Evolutionary conservation across 805 yeast genomes (phyloP).

Genomic region (Barnettozyma wickerhamii): DNA sequence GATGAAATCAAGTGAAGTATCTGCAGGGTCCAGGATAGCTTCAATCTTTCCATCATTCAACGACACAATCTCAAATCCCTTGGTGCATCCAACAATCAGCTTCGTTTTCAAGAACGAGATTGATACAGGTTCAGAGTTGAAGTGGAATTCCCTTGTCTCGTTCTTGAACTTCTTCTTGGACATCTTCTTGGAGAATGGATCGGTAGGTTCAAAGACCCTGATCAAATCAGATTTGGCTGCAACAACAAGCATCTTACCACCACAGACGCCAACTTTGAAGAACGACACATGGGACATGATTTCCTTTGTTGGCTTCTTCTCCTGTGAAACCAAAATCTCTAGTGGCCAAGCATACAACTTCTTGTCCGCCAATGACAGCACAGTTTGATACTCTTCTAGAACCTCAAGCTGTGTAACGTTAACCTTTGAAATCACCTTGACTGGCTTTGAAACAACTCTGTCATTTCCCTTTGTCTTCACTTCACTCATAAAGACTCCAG

Average conservation of each 20-base stretch:
- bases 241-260: conserved; percentile 82
- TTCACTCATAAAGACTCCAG: conserved; percentile 83
- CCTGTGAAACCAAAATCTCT: conserved; percentile 53
- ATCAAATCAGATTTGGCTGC: conserved; percentile 84
- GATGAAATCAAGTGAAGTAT: conserved; percentile 93
- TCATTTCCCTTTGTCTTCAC: conserved; percentile 44
- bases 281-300: conserved; percentile 83
- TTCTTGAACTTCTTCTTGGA: conserved; percentile 69
- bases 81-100: conserved; percentile 92
- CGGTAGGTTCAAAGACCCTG: conserved; percentile 84
- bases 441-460: conserved; percentile 63
- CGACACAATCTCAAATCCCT: conserved; percentile 93
- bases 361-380: conserved; percentile 79
- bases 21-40: conserved; percentile 94
- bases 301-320: conserved; percentile 64
- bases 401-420: conserved; percentile 89
- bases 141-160: conserved; percentile 69
- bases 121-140: conserved; percentile 86
- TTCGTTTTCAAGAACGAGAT: conserved; percentile 85
- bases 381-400: conserved; percentile 82
- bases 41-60: conserved; percentile 82
- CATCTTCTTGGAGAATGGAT: conserved; percentile 55
- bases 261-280: conserved; percentile 90
- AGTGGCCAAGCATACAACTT: conserved; percentile 73
- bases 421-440: conserved; percentile 64